These are phyloP conservation scores for Eucalyptus cloeziana DNA, from an alignment of 345 rosid species.

Conservation along the genomic window DNA sequence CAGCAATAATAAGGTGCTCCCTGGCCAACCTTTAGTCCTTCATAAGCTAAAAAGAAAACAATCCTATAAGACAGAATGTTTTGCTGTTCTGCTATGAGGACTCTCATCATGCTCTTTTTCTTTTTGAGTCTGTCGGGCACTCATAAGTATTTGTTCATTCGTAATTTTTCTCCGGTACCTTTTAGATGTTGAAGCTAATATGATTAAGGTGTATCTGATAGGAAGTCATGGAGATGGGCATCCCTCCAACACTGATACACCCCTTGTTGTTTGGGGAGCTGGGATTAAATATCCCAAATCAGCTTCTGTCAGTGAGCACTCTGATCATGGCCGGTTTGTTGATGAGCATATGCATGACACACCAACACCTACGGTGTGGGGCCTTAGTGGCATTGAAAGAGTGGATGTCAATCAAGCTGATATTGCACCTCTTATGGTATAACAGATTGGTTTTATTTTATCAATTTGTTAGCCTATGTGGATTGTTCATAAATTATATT, in stretches of 20 bases:
- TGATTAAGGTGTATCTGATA: constrained; percentile 5
- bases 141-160: background rate
- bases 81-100: background rate
- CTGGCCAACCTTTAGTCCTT: background rate
- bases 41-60: background rate
- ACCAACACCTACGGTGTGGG: constrained; percentile 84
- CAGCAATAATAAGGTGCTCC: background rate
- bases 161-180: background rate
- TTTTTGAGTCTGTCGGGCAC: background rate
- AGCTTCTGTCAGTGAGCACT: constrained; percentile 21
- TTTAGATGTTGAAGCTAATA: background rate
- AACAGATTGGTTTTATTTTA: background rate
- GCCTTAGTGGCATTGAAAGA: constrained; percentile 68
- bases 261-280: constrained; percentile 98
- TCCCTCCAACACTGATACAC: constrained; percentile 89
- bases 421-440: constrained; percentile 90
- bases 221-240: constrained; percentile 99
- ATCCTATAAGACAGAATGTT: background rate
- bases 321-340: constrained; percentile 51
- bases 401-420: constrained; percentile 98
- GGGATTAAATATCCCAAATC: constrained; percentile 69
- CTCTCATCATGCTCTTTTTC: background rate
- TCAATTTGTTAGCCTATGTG: background rate
- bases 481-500: background rate
- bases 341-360: constrained; percentile 83